Conservation (phyloP, 352 stramenopile genomes). For the Thraustotheca clavata region DNA sequence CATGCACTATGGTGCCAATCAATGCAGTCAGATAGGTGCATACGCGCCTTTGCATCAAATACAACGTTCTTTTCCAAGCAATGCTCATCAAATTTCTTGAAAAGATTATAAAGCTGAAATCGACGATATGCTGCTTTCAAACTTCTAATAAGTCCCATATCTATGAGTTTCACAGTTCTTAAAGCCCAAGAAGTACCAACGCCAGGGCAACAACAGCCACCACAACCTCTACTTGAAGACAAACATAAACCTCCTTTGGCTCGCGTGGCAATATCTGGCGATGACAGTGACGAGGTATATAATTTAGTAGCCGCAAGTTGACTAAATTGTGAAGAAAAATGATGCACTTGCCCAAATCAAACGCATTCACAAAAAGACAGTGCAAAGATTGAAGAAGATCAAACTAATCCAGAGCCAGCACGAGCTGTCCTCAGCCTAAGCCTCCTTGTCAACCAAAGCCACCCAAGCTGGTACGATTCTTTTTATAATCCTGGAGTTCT, state of each 20-base stretch:
- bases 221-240: slow-evolving; percentile 34
- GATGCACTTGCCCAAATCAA: slow-evolving; percentile 73
- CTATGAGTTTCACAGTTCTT: slow-evolving; percentile 64
- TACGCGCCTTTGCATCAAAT: too few species aligned
- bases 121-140: too few species aligned
- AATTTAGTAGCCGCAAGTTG: background rate
- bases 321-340: slow-evolving; percentile 25
- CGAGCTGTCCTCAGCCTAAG: slow-evolving; percentile 23
- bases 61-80: too few species aligned
- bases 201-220: slow-evolving; percentile 34
- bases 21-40: too few species aligned
- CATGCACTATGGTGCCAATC: too few species aligned
- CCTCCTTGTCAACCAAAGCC: slow-evolving; percentile 42
- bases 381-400: slow-evolving; percentile 28
- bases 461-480: slow-evolving; percentile 43
- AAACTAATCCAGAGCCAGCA: slow-evolving; percentile 25
- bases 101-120: too few species aligned
- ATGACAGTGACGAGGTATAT: slow-evolving; percentile 55
- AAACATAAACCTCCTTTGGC: slow-evolving; percentile 46
- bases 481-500: slow-evolving; percentile 34
- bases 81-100: too few species aligned
- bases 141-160: too few species aligned
- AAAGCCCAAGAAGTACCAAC: slow-evolving; percentile 69
- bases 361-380: slow-evolving; percentile 75
- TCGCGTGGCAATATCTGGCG: slow-evolving; percentile 73